These are phyloP conservation scores for Melanogaster broomeanus DNA, from an alignment of 768 basidiomycete genomes.

Conservation along the genomic window DNA sequence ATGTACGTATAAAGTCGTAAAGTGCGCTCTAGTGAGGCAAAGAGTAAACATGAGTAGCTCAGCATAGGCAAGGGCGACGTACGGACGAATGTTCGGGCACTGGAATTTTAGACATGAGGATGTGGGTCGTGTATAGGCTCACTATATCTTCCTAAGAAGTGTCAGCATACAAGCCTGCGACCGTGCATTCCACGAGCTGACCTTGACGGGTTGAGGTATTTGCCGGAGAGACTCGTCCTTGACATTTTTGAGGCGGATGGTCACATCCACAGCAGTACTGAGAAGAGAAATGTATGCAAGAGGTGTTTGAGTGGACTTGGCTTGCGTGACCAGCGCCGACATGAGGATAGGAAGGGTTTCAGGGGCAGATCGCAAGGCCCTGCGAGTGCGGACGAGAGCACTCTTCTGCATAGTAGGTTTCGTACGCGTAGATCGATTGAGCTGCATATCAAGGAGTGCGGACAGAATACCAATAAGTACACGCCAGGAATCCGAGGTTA, in stretches of 20 bases:
- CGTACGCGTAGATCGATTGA: slow-evolving; percentile 50
- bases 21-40: slow-evolving; percentile 46
- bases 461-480: slow-evolving; percentile 59
- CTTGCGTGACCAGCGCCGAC: slow-evolving; percentile 48
- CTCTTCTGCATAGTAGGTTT: slow-evolving; percentile 65
- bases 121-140: slow-evolving; percentile 53
- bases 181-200: slow-evolving; percentile 13
- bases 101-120: slow-evolving; percentile 68
- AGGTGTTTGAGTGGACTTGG: slow-evolving; percentile 50
- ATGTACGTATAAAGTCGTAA: slow-evolving; percentile 59
- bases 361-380: slow-evolving; percentile 68
- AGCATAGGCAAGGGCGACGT: slow-evolving; percentile 21
- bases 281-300: slow-evolving; percentile 52
- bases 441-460: slow-evolving; percentile 55
- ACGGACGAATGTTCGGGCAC: slow-evolving; percentile 65
- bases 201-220: slow-evolving; percentile 50
- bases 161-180: neutral
- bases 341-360: slow-evolving; percentile 52
- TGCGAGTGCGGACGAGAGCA: slow-evolving; percentile 58
- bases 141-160: slow-evolving; percentile 54
- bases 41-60: slow-evolving; percentile 12
- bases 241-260: slow-evolving; percentile 63
- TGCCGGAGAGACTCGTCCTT: slow-evolving; percentile 43
- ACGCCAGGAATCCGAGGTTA: slow-evolving; percentile 49
- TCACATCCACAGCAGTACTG: slow-evolving; percentile 70